Conservation (phyloP, 164 flowering plant genomes). For the Chimonanthus praecox region DNA sequence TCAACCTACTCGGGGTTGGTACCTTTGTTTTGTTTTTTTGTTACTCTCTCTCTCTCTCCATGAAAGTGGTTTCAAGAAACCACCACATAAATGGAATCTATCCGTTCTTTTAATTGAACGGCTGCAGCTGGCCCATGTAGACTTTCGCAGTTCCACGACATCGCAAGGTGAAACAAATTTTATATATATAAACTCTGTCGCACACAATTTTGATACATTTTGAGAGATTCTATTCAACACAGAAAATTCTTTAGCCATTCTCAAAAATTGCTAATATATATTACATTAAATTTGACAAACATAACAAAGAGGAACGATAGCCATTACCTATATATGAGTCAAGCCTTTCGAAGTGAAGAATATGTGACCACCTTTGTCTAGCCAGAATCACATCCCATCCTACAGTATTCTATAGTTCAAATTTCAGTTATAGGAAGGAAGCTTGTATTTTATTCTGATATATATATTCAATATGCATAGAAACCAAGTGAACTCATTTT, state of each 20-base stretch:
- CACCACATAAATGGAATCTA: too few species aligned
- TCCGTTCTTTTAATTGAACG: background rate
- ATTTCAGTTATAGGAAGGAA: constrained; percentile 11
- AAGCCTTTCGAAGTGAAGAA: constrained; percentile 56
- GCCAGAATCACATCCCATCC: constrained; percentile 63
- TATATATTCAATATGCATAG: background rate
- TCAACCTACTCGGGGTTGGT: too few species aligned
- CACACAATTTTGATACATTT: background rate
- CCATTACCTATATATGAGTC: constrained; percentile 56
- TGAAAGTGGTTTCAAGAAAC: too few species aligned
- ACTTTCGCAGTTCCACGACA: too few species aligned
- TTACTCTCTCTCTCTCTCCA: too few species aligned
- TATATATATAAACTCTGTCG: background rate
- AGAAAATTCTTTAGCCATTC: background rate
- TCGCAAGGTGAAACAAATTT: too few species aligned
- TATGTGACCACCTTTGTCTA: constrained; percentile 54
- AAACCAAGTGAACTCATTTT: background rate
- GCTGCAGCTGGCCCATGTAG: too few species aligned
- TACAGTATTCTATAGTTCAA: constrained; percentile 56
- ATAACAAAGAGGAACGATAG: background rate
- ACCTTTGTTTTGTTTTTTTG: too few species aligned
- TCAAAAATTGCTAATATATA: background rate
- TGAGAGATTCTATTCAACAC: background rate
- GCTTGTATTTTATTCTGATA: too few species aligned
- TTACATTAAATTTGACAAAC: background rate